Evolutionary conservation across 306 rosid species (phyloP), one percentile per base, ranked within the genome.

Genomic region (Sicyos edulis): DNA sequence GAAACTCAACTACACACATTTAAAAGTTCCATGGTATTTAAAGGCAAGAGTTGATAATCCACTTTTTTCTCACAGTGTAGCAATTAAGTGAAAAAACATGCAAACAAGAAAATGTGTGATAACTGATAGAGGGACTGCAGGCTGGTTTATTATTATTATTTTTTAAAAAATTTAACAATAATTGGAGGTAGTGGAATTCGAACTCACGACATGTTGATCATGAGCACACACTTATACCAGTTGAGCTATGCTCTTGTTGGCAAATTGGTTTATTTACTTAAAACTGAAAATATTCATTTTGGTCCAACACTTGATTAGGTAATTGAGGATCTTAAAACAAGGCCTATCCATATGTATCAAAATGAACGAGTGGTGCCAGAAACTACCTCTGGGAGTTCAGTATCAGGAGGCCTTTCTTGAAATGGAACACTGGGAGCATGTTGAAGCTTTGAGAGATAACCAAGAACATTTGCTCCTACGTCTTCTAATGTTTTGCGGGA

Each of bases 361-460:
- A 70, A 70, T 47, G 44, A 70, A 11, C 32, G 8, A 4, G 32
- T 71, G 40, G 49, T n/a, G 10, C 29, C 22, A 40, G 29, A 37
- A 65, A 62, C 42, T 77, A 90, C 96, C 93, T 88, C 96, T 55
- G 89, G 89, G 55, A 83, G 78, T 66, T 90, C 89, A 80, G 79
- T 73, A 77, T 86, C 93, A 50, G 96, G 96, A 62, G 91, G 96
- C 51, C 91, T 86, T 86, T 83, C 96, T 64, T 84, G 93, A 76
- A 90, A 90, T 74, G 76, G 88, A 76, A 86, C 91, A 77, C 93
- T 90, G 40, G 96, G 96, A 54, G 91, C 93, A 84, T 90, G 96
- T 78, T 86, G 96, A 85, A 90, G 82, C 80, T 80, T 84, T 72
- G 96, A 86, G 69, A 90, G 91, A 75, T 90, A 72, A 42, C 85